Base-by-base conservation (phyloP, 305 asterid genomes). In the Lippia alba region DNA sequence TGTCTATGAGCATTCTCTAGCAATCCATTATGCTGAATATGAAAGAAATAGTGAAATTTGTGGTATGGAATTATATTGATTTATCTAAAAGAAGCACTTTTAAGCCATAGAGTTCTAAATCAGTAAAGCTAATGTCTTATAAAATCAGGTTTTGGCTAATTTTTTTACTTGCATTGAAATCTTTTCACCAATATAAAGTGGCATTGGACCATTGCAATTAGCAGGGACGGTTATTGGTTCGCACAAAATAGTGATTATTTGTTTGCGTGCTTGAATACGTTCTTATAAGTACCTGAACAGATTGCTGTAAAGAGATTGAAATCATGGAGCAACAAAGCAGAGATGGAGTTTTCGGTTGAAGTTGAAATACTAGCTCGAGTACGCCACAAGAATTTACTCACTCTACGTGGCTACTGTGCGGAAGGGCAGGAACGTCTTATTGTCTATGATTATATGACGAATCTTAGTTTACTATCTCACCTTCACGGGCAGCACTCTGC, bases 381-480 rank as follows among this genome's bases (percentile, higher is more conserved):
- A 33, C 86, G 89, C 33, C 94, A 90, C 86, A 84, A 86, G 48
- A 90, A 90, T 73, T 74, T 90, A 78, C 89, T 90, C 34, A 86
- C 84, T 20, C 48, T 87, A 56, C 89, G 96, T 3, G 96, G 96
- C 45, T 87, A 86, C 66, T 90, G 92, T 68, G 89, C 92, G 9
- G 92, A 90, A 73, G 96, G 94, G 70, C 94, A 87, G 76, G 96
- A 90, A 58, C 94, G 96, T 57, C 94, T 90, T 5, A 87, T 90
- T 2, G 87, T 90, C 53, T 87, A 84, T 11, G 94, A 90, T 50
- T 90, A 90, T 79, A 86, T 83, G 94, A 79, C 85, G 12, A 90
- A 90, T 74, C 82, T 90, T 66, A 90, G 94, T 84, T 74, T 90
- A 54, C 81, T 79, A 10, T 90, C 96, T 57, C 96, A 87, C 82